Evolutionary conservation across 345 rosid species (phyloP), one percentile per base, ranked within the genome.

Genomic region (Salix koriyanagi): DNA sequence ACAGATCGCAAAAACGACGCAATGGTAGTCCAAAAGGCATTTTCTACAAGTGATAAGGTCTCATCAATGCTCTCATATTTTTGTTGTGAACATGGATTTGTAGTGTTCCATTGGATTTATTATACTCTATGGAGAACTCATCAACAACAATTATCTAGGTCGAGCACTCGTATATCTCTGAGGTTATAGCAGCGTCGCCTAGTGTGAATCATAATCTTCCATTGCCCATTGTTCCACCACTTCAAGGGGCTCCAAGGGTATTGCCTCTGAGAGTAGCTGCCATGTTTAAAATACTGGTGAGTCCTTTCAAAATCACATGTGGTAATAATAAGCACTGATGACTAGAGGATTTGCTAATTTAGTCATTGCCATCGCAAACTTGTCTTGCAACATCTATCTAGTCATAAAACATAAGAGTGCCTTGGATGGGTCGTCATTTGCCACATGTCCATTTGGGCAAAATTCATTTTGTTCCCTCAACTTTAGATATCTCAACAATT

Each of bases 261-360:
- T 84, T 93, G 79, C 94, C 96, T 77, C 39, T 88, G 83, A 91
- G 99, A 88, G 93, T 93, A 80, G 95, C 90, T 84, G 86, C 97
- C 79, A 89, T 96, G 97, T 85, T 88, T 73, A 90, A 89, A 88
- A 80, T 94, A 65, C 75, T 96, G 98, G 99, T 96, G 82, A 85
- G 91, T 65, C 28, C 18, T 16, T 56, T 25, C 19, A 42, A 34
- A 67, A 56, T 36, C 21, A 58, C 25, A 36, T 36, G 19, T 58
- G 39, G 10, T 39, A 26, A 32, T 28, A 13, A 41, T 36, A 26
- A 2, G 10, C n/a, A 26, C 60, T 60, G 52, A 61, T 69, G 41
- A 52, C 75, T 21, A 34, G 48, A 61, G 19, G 36, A 44, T 56
- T 64, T 21, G 16, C 23, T 60, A 26, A 69, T n/a, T 46, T 61